Conservation (phyloP, 140 eudicot genomes). For the Oenanthe javanica region DNA sequence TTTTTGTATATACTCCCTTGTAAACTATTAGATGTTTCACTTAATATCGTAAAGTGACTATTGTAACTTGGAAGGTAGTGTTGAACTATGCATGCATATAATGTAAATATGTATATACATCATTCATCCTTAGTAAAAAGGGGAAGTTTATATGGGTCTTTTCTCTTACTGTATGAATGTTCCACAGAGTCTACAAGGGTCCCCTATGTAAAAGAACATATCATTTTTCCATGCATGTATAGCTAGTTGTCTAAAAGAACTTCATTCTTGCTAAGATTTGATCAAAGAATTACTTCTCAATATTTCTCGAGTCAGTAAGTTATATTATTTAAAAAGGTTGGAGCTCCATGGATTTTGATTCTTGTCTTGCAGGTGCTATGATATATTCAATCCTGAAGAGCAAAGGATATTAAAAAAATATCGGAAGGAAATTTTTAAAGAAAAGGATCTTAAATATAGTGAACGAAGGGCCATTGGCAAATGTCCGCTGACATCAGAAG, state of each 20-base stretch:
- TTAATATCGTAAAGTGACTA: not conserved
- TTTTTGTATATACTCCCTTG: not conserved
- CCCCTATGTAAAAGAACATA: not conserved
- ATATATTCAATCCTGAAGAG: slow-evolving; percentile 72
- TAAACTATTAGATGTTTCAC: not conserved
- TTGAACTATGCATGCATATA: not conserved
- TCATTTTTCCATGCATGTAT: not conserved
- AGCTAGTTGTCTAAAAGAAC: not conserved
- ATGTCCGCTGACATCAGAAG: slow-evolving; percentile 96
- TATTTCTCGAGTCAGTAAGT: not conserved
- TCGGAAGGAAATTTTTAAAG: slow-evolving; percentile 68
- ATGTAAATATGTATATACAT: not conserved
- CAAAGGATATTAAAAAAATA: slow-evolving; percentile 62
- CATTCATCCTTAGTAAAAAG: not conserved
- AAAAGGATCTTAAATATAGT: slow-evolving; percentile 55
- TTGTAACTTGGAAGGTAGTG: not conserved
- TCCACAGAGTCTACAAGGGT: not conserved
- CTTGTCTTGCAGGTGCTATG: slow-evolving; percentile 63
- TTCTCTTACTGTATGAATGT: not conserved
- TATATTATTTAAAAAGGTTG: not conserved
- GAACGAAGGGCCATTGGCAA: slow-evolving; percentile 91
- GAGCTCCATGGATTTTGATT: not conserved
- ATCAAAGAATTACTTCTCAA: not conserved
- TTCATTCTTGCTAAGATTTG: not conserved
- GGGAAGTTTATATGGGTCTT: not conserved